Conservation (phyloP, 805 yeast species). For the Schizosaccharomyces octosporus region DNA sequence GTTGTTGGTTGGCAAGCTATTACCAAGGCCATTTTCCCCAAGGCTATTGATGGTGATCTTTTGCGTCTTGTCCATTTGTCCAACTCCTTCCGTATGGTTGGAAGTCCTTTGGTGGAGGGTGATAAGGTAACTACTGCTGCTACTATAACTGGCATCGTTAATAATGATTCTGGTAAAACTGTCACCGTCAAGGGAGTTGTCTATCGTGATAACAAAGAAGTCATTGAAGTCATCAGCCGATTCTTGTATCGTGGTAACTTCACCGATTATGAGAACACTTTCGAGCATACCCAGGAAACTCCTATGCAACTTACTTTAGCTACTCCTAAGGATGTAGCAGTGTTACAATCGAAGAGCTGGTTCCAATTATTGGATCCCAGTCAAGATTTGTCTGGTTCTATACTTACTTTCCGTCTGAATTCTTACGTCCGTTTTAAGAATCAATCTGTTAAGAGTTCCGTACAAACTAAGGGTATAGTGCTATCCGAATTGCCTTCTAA, state of each 20-base stretch:
- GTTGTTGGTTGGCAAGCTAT: constrained; percentile 97
- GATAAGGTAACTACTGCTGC: constrained; percentile 69
- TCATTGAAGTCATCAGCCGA: constrained; percentile 81
- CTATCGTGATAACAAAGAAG: constrained; percentile 48
- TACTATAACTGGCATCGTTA: constrained; percentile 63
- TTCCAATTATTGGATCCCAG: constrained; percentile 46
- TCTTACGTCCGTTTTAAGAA: constrained; percentile 64
- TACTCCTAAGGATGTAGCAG: constrained; percentile 73
- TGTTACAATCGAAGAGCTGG: constrained; percentile 91
- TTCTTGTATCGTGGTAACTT: constrained; percentile 92
- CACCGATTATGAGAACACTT: constrained; percentile 70
- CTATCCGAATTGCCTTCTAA: constrained; percentile 75
- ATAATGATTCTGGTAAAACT: constrained; percentile 79
- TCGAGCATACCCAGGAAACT: constrained; percentile 65
- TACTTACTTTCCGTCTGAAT: constrained; percentile 69
- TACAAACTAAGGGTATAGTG: constrained; percentile 64
- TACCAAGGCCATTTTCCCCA: constrained; percentile 94
- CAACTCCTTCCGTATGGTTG: constrained; percentile 87
- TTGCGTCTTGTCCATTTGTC: constrained; percentile 82
- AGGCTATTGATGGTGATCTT: constrained; percentile 85
- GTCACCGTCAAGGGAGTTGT: constrained; percentile 87
- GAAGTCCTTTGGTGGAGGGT: constrained; percentile 70
- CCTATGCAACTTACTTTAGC: constrained; percentile 58
- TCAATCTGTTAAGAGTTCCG: constrained; percentile 50
- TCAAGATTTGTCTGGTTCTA: constrained; percentile 49